Percentiles rank a stretch among this genome's conserved stretches.
Evolutionary conservation across 2,329 filamentous ascomycete genomes (phyloP).

Genomic region (Alternaria metachromatica): DNA sequence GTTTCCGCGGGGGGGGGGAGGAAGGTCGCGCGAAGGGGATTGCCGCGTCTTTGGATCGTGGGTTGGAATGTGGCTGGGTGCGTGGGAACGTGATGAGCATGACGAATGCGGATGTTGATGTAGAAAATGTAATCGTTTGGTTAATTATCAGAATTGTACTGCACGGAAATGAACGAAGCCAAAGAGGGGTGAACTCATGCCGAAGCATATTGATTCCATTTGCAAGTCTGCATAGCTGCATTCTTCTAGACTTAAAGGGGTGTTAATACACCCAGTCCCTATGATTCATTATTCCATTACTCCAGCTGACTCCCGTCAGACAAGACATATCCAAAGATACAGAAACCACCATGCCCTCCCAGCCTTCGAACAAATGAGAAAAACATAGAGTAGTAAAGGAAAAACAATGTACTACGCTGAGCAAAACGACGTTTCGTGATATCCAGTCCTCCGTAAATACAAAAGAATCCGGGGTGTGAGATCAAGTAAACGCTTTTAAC

Average conservation of each 20-base stretch:
- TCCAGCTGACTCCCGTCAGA: not conserved
- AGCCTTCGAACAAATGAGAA: not conserved
- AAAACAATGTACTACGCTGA: not conserved
- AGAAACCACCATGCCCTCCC: not conserved
- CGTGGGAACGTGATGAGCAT: not conserved
- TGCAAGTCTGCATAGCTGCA: not conserved
- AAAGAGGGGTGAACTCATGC: not conserved
- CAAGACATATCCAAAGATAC: not conserved
- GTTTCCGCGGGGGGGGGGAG: not conserved
- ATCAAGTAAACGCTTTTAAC: conserved; percentile 11
- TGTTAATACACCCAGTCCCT: not conserved
- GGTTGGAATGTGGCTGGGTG: not conserved
- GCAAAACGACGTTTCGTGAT: conserved; percentile 1
- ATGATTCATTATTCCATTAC: conserved; percentile 1
- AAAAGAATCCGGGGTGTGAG: not conserved
- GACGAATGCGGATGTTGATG: not conserved
- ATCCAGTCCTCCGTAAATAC: not conserved
- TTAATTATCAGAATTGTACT: not conserved
- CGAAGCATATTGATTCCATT: conserved; percentile 1
- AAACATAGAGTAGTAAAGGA: not conserved
- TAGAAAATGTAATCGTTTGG: not conserved
- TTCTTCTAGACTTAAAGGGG: not conserved
- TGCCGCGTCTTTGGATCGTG: not conserved
- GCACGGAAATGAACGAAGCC: not conserved
- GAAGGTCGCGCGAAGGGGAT: not conserved